Base-by-base conservation (phyloP, 176 grass and related monocot genomes). In the bread wheat (Triticum aestivum) region DNA sequence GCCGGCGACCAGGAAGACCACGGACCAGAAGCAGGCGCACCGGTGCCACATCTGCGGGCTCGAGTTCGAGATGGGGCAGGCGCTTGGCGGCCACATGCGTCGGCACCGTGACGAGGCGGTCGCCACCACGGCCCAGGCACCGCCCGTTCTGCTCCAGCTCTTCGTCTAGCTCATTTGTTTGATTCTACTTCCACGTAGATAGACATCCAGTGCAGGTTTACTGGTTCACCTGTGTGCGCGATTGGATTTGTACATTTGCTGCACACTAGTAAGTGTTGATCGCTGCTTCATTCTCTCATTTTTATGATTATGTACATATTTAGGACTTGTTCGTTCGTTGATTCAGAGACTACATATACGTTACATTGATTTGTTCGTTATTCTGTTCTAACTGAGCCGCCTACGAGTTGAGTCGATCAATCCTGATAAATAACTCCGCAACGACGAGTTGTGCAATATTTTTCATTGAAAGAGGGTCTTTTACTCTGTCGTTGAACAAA, bases 11-110 rank as follows among this genome's bases (percentile, higher is more conserved):
- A 93, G 64, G 58, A 68, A 75, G 80, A 3, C 6, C 11, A 6
- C 21, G 0, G 4, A 26, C 0, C 58, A n/a, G 51, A 7, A 29
- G 21, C 3, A 61, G 39, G n/a, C 11, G 3, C 88, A 86, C 61
- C 34, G 15, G 70, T 95, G 93, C 71, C 62, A 87, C 26, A 20
- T 95, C 76, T 92, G 94, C 63, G 89, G 91, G 0, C 33, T 78
- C 0, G 84, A 34, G 5, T 95, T 95, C 77, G 56, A 85, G 45
- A 88, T 75, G 79, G 93, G 88, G 0, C 93, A 95, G 63, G 88
- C 90, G 44, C 85, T 95, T 32, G 93, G 93, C 0, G 93, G 93
- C 0, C 93, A 95, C 90, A 95, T 95, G 93, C 65, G 93, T 0
- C 82, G 90, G 0, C 93, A 92, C 79, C 80, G 85, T 20, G 85